These are phyloP conservation scores for Salvia rosmarinus DNA, from an alignment of 257 asterid species.

Conservation along the genomic window DNA sequence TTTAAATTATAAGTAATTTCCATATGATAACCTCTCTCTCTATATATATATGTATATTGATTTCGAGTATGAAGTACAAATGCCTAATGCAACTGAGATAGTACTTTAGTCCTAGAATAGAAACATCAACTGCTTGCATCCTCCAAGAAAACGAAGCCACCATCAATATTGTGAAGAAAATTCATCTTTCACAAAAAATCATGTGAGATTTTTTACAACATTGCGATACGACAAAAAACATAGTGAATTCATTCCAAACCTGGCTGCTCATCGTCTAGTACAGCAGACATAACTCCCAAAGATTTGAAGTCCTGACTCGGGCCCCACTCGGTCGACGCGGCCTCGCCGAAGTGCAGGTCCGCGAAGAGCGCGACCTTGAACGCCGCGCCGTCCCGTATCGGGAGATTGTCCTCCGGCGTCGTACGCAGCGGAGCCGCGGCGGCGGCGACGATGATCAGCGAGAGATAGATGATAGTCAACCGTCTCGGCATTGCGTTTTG, in stretches of 20 bases:
- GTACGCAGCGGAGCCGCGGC: conserved; percentile 22
- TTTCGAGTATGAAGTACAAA: neutral
- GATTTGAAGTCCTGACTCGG: conserved; percentile 75
- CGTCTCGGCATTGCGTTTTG: neutral
- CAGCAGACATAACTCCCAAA: conserved; percentile 57
- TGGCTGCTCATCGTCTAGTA: conserved; percentile 73
- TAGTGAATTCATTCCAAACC: conserved; percentile 39
- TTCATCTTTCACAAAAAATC: no score
- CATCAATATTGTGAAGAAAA: no score
- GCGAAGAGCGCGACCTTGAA: conserved; percentile 80
- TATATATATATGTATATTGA: no score
- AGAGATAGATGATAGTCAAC: conserved; percentile 20
- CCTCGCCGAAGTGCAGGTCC: conserved; percentile 93
- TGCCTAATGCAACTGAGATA: neutral
- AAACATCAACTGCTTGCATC: neutral
- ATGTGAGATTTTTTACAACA: no score
- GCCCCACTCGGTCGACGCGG: conserved; percentile 85
- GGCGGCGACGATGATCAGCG: conserved; percentile 29
- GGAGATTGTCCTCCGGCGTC: conserved; percentile 42
- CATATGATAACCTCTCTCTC: no score
- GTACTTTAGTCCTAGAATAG: neutral
- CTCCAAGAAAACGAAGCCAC: no score
- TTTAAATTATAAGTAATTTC: no score
- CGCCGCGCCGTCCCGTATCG: conserved; percentile 48
- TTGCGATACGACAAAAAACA: no score